Conservation (phyloP, 352 stramenopile genomes). For the Pythium monospermum region DNA sequence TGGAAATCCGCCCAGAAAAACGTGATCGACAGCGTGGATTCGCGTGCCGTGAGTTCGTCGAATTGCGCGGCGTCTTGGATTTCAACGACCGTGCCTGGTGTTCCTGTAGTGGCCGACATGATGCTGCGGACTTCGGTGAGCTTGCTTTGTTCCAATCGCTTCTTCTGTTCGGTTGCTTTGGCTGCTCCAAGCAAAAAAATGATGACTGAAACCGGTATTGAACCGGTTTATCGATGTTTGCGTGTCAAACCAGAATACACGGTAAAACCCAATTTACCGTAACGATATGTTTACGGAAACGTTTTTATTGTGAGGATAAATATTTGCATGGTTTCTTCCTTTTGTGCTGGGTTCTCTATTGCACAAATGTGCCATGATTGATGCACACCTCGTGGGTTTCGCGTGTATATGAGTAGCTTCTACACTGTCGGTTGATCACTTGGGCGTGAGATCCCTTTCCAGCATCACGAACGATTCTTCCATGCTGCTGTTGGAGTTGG, state of each 20-base stretch:
- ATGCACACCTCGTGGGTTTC: no score
- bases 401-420: no score
- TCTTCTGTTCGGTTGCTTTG: not conserved
- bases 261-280: no score
- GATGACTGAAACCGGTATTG: conserved; percentile 1
- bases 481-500: conserved; percentile 20
- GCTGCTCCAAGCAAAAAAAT: not conserved
- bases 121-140: no score
- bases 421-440: not conserved
- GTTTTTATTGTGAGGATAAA: not conserved
- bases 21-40: conserved; percentile 68
- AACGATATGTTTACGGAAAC: not conserved
- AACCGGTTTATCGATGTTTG: not conserved
- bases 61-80: conserved; percentile 73
- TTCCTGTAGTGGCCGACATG: conserved; percentile 7
- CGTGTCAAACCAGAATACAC: not conserved
- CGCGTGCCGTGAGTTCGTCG: conserved; percentile 66
- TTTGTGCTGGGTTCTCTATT: not conserved
- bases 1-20: conserved; percentile 88
- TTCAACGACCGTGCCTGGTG: conserved; percentile 55
- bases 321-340: not conserved
- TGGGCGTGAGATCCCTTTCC: conserved; percentile 19
- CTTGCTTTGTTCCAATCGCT: not conserved
- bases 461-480: conserved; percentile 78
- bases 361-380: not conserved